Conservation (phyloP, 495 filamentous ascomycete species). For the Cudoniella acicularis region DNA sequence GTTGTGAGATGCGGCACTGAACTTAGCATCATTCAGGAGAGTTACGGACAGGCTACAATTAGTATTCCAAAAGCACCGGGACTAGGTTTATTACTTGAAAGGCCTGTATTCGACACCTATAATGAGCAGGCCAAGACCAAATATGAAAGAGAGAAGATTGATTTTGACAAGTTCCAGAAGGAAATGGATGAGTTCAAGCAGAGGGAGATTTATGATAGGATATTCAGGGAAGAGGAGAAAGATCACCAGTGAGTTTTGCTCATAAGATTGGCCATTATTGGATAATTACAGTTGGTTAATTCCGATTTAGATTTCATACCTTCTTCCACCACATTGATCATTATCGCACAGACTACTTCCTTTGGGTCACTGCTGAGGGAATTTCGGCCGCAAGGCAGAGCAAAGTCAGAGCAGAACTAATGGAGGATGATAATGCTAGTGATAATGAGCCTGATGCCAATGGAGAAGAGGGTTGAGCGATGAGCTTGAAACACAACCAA, state of each 20-base stretch:
- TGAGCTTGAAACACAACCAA: no score
- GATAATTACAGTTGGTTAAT: slow-evolving; percentile 7
- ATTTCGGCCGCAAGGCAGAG: slow-evolving; percentile 48
- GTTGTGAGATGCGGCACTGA: slow-evolving; percentile 75
- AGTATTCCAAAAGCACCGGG: slow-evolving; percentile 91
- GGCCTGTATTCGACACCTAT: slow-evolving; percentile 84
- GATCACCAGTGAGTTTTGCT: slow-evolving; percentile 59
- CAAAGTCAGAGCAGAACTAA: slow-evolving; percentile 27
- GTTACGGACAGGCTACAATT: slow-evolving; percentile 61
- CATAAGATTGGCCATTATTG: slow-evolving; percentile 3
- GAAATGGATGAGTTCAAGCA: slow-evolving; percentile 89
- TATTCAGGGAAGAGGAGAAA: slow-evolving; percentile 84
- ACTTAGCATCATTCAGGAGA: slow-evolving; percentile 61
- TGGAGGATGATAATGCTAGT: slow-evolving; percentile 27
- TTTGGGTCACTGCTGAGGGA: slow-evolving; percentile 69
- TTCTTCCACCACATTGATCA: slow-evolving; percentile 87
- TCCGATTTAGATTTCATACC: slow-evolving; percentile 56
- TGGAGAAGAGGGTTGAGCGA: slow-evolving; percentile 31
- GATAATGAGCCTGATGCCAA: slow-evolving; percentile 38
- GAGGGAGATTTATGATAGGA: slow-evolving; percentile 83
- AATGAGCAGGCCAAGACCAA: slow-evolving; percentile 57
- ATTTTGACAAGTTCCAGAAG: slow-evolving; percentile 71
- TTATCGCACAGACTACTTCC: slow-evolving; percentile 66
- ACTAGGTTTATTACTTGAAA: slow-evolving; percentile 81
- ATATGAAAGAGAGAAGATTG: slow-evolving; percentile 58